Evolutionary conservation across 75 land plant species (phyloP), one percentile per base, ranked within the genome.

Genomic region (Sequoia sempervirens): DNA sequence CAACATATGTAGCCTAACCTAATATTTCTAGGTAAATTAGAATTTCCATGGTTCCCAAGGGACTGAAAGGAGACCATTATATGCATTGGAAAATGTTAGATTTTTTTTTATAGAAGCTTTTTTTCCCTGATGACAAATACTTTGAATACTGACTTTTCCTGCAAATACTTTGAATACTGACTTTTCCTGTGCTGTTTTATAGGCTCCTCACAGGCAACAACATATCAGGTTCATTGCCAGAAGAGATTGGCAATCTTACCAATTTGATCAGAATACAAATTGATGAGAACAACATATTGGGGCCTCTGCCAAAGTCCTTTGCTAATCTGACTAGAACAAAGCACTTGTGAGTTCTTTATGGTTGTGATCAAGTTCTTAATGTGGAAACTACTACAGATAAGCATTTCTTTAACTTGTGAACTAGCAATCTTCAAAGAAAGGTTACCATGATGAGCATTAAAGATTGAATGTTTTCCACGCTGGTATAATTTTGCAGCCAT

Each of bases 151-250:
- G 7, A 64, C 37, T n/a, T 66, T 17, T 34, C 9, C 23, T 36
- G 50, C 18, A 40, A 75, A 75, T 76, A 1, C 0, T 45, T 58
- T 58, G 30, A 81, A 68, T 8, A 36, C 78, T 56, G 7, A 64
- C 37, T n/a, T 66, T 17, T 34, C 9, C 23, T 36, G 50, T 82
- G 61, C 43, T 23, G 28, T 73, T 87, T 87, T 50, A 89, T 89
- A 94, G 98, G 82, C 92, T 95, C 54, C 82, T 96, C 84, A 96
- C 87, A 89, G 98, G 95, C 34, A 96, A 96, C 81, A 82, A 81
- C 20, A 66, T 96, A 79, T 87, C 93, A 73, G 98, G 98, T 28
- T 73, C 89, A 46, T 86, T 96, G 50, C 94, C 97, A 3, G 89
- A 90, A 13, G 97, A 95, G 87, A 80, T 96, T 76, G 98, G 97